These are phyloP conservation scores for Colletotrichum camelliae DNA, from an alignment of 2,329 filamentous ascomycete genomes.

Conservation along the genomic window DNA sequence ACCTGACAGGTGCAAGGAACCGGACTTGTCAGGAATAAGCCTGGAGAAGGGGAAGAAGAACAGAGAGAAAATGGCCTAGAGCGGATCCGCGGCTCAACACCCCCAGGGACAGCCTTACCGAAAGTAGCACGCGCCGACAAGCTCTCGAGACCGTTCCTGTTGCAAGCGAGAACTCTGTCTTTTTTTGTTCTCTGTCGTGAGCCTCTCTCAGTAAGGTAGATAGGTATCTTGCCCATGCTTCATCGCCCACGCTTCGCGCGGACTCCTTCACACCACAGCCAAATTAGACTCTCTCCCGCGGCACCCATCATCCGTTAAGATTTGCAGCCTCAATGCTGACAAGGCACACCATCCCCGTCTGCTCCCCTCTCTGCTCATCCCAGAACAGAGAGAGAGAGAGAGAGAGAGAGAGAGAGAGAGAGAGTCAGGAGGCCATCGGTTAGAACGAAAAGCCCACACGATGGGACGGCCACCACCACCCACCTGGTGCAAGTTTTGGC, in stretches of 20 bases:
- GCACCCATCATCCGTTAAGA: background rate
- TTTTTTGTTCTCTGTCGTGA: background rate
- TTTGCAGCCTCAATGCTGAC: background rate
- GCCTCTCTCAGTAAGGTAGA: background rate
- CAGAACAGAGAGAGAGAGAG: background rate
- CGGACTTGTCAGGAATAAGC: background rate
- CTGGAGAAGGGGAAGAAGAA: background rate
- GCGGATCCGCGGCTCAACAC: background rate
- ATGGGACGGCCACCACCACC: background rate
- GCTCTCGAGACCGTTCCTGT: slow-evolving; percentile 15
- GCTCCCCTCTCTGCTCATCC: background rate
- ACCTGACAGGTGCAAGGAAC: background rate
- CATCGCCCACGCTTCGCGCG: background rate
- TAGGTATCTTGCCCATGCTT: background rate
- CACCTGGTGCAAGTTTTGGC: slow-evolving; percentile 8
- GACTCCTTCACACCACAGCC: background rate
- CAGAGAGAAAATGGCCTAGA: background rate
- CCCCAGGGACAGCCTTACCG: slow-evolving; percentile 9
- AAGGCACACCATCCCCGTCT: background rate
- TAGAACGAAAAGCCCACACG: background rate
- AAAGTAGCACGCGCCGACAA: background rate
- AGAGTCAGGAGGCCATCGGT: background rate
- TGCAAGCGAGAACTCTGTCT: background rate
- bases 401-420: background rate
- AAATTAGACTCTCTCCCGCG: background rate